phyloP scores from a whole-genome alignment of 2,329 filamentous ascomycete genomes.

The Pseudogymnoascus sp. region DNA sequence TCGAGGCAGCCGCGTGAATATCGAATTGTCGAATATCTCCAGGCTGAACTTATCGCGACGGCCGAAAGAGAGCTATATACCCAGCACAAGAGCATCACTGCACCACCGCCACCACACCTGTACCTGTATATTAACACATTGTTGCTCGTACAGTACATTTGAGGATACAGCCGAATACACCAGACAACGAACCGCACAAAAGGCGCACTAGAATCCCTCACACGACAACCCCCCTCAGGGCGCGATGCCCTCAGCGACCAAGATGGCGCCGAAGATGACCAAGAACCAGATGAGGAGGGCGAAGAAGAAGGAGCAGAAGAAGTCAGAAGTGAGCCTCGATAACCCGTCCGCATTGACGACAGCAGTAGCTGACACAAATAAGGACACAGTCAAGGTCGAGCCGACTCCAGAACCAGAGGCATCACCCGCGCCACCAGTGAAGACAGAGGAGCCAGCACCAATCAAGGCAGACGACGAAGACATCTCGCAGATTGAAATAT shows the following conservation, averaged over 20 bases:
- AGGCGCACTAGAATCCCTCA: neutral
- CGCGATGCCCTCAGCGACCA: conserved; percentile 27
- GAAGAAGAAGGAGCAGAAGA: conserved; percentile 90
- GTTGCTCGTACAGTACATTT: neutral
- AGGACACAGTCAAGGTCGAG: conserved; percentile 28
- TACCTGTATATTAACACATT: neutral
- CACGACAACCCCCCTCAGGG: conserved; percentile 13
- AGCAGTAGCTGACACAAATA: conserved; percentile 4
- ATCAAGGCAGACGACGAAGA: conserved; percentile 28
- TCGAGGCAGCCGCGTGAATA: neutral
- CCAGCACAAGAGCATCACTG: neutral
- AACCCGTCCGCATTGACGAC: neutral
- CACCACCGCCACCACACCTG: neutral
- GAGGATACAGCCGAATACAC: neutral
- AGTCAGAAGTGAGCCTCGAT: conserved; percentile 42
- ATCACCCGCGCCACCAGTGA: conserved; percentile 21
- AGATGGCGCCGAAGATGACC: conserved; percentile 44
- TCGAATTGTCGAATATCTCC: conserved; percentile 8
- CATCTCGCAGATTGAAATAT: conserved; percentile 35
- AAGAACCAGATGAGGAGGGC: conserved; percentile 92
- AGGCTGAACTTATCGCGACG: conserved; percentile 2
- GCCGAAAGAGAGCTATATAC: neutral
- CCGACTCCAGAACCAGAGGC: conserved; percentile 24
- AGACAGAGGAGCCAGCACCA: conserved; percentile 31
- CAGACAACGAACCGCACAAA: neutral